A percentile compares a stretch with the other conserved stretches of the same genome.
Conservation (phyloP, 352 stramenopile genomes). For the Globisporangium yorkense region DNA sequence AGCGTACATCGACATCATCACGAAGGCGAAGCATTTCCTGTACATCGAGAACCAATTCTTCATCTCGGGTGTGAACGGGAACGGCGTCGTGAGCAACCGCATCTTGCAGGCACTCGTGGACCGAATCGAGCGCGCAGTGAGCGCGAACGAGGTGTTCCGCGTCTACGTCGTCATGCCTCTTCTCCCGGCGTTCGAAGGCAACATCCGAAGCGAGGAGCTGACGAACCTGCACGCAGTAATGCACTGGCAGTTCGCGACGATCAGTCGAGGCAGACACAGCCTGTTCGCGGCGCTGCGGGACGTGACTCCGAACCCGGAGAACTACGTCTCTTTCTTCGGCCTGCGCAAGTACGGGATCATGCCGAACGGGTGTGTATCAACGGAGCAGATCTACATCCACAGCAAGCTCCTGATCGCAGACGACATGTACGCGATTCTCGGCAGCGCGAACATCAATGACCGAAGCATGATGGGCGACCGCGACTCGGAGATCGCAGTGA, state of each 20-base stretch:
- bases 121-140: slow-evolving; percentile 73
- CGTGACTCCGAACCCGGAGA: slow-evolving; percentile 55
- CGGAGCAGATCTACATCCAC: slow-evolving; percentile 92
- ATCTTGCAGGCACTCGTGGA: slow-evolving; percentile 81
- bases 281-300: slow-evolving; percentile 66
- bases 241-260: slow-evolving; percentile 87
- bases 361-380: slow-evolving; percentile 68
- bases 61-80: slow-evolving; percentile 76
- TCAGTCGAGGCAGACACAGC: slow-evolving; percentile 73
- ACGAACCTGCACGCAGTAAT: slow-evolving; percentile 86
- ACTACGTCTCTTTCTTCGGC: slow-evolving; percentile 83
- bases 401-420: slow-evolving; percentile 89
- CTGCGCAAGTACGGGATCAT: slow-evolving; percentile 82
- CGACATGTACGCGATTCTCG: slow-evolving; percentile 88
- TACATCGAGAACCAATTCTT: slow-evolving; percentile 95
- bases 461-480: slow-evolving; percentile 91
- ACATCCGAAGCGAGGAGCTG: slow-evolving; percentile 74
- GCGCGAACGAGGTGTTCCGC: slow-evolving; percentile 66
- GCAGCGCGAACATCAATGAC: slow-evolving; percentile 95
- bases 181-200: slow-evolving; percentile 78
- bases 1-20: slow-evolving; percentile 82
- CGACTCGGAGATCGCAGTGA: slow-evolving; percentile 81
- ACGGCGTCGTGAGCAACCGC: slow-evolving; percentile 72
- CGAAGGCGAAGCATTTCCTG: slow-evolving; percentile 74
- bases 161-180: slow-evolving; percentile 86